These are phyloP conservation scores for Alternaria metachromatica DNA, from an alignment of 2,329 filamentous ascomycete genomes.

Conservation along the genomic window DNA sequence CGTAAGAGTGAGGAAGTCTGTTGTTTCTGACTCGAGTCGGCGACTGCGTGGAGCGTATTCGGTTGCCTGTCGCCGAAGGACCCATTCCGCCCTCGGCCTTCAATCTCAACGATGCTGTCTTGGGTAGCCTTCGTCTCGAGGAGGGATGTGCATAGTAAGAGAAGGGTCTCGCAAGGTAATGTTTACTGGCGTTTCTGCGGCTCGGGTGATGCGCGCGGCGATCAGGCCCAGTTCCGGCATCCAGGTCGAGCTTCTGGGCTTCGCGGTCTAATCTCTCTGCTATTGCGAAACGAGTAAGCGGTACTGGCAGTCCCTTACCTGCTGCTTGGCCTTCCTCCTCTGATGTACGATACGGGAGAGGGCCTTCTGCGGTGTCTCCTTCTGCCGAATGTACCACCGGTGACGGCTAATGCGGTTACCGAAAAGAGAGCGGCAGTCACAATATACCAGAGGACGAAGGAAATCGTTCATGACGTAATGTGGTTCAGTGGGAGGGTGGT, in stretches of 20 bases:
- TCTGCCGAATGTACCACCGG: not conserved
- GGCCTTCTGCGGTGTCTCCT: not conserved
- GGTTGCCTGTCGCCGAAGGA: not conserved
- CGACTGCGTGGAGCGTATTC: not conserved
- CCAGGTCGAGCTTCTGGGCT: conserved; percentile 2
- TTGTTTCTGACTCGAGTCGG: conserved; percentile 1
- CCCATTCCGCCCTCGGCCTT: conserved; percentile 4
- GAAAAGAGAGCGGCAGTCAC: not conserved
- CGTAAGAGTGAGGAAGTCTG: conserved; percentile 7
- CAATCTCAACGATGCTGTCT: not conserved
- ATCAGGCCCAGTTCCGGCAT: not conserved
- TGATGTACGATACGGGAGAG: not conserved
- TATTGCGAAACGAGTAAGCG: not conserved
- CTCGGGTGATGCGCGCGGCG: conserved; percentile 9
- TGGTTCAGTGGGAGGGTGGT: not conserved
- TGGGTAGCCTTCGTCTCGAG: not conserved
- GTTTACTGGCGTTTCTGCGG: conserved; percentile 3
- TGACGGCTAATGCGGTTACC: not conserved
- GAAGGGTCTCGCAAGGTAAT: conserved; percentile 9
- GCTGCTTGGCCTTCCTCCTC: not conserved
- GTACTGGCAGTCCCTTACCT: not conserved
- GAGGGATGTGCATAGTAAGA: conserved; percentile 8
- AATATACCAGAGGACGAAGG: not conserved
- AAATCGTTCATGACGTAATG: not conserved
- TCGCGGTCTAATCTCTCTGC: not conserved